Base-by-base conservation (phyloP, 192 early-diverging fungal species). In the Entomortierella lignicola region DNA sequence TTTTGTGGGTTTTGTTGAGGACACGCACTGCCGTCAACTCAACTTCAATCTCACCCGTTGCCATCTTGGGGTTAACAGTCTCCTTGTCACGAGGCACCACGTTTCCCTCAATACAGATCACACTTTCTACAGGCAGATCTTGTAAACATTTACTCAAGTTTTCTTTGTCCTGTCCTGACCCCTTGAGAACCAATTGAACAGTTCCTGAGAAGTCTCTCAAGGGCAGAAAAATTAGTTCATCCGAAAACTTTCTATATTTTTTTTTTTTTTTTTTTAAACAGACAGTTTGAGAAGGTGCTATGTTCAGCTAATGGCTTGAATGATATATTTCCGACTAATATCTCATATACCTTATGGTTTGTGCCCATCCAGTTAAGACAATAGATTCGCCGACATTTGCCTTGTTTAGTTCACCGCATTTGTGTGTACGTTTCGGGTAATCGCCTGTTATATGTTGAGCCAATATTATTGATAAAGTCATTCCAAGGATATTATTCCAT, bases 301-400 rank as follows among this genome's bases (percentile, higher is more conserved):
- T n/a, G n/a, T n/a, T n/a, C n/a, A n/a, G n/a, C n/a, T n/a, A n/a
- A n/a, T n/a, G n/a, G n/a, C n/a, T n/a, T n/a, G n/a, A n/a, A n/a
- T n/a, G n/a, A n/a, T n/a, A n/a, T n/a, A n/a, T n/a, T n/a, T n/a
- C n/a, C n/a, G n/a, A n/a, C n/a, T n/a, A n/a, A n/a, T n/a, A n/a
- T n/a, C n/a, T n/a, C n/a, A 60, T 15, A n/a, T 81, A 88, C 88
- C 88, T 86, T 26, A 89, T 70, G 39, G 66, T 69, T 68, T 86
- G 89, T 13, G 89, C 90, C 95, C 95, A 96, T 6, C 95, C 95
- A 70, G 86, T 89, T 18, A 96, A 75, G 8, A 87, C 85, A 27
- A 95, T 94, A 13, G 69, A 42, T 69, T 93, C 82, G 20, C 90
- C 92, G 41, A 88, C 81, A 69, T 93, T 83, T 21, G 52, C 32